phyloP scores from a whole-genome alignment of 805 yeast species.

The Huiozyma sinensis region DNA sequence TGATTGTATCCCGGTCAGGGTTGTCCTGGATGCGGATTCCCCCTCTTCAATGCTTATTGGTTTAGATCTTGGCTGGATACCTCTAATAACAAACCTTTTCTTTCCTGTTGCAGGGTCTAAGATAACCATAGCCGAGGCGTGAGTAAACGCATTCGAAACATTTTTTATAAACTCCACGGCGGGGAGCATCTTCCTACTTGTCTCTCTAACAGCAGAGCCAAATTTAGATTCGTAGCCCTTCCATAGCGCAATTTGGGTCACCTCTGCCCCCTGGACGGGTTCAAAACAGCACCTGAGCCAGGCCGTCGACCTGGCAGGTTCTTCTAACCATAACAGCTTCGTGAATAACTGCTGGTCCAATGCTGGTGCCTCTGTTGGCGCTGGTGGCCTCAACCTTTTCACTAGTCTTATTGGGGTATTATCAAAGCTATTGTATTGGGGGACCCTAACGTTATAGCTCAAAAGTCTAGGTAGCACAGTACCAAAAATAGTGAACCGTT shows the following conservation, averaged over 20 bases:
- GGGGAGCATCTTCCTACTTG: slow-evolving; percentile 58
- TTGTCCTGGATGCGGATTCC: slow-evolving; percentile 30
- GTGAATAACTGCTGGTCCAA: slow-evolving; percentile 44
- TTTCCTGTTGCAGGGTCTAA: slow-evolving; percentile 49
- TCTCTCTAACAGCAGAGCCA: slow-evolving; percentile 42
- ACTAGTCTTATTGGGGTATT: slow-evolving; percentile 30
- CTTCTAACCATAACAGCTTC: slow-evolving; percentile 56
- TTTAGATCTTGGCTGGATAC: slow-evolving; percentile 74
- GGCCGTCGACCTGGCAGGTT: slow-evolving; percentile 83
- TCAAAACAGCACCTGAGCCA: slow-evolving; percentile 93
- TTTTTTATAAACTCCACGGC: slow-evolving; percentile 96
- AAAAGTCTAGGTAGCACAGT: slow-evolving; percentile 55
- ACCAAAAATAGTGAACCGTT: slow-evolving; percentile 42
- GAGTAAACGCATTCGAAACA: slow-evolving; percentile 78
- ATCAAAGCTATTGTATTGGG: slow-evolving; percentile 24
- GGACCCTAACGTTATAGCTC: slow-evolving; percentile 35
- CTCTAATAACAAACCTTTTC: slow-evolving; percentile 83
- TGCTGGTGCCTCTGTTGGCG: slow-evolving; percentile 57
- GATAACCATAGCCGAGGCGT: slow-evolving; percentile 89
- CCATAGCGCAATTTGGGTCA: slow-evolving; percentile 93
- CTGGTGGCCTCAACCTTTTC: slow-evolving; percentile 49
- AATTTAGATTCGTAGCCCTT: slow-evolving; percentile 86
- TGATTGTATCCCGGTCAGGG: slow-evolving; percentile 10
- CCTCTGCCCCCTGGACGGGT: slow-evolving; percentile 68
- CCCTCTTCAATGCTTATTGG: slow-evolving; percentile 42